phyloP scores from a whole-genome alignment of 2,329 filamentous ascomycete species.

The Fusarium denticulatum region DNA sequence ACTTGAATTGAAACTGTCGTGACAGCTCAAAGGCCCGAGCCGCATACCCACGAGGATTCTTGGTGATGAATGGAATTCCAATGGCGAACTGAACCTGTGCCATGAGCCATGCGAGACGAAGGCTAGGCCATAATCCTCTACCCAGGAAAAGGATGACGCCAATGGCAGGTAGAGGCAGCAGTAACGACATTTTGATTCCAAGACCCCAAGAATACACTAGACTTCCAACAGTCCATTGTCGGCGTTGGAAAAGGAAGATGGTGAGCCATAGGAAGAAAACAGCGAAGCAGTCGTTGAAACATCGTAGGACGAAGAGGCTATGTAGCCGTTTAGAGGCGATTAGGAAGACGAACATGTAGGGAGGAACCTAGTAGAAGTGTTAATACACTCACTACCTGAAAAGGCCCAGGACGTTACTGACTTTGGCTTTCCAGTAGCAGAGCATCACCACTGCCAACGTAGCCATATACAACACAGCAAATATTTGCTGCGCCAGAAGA shows the following conservation, averaged over 20 bases:
- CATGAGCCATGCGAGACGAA: slow-evolving; percentile 78
- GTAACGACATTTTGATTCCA: slow-evolving; percentile 93
- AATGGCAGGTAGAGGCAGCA: slow-evolving; percentile 84
- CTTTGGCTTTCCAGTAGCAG: slow-evolving; percentile 81
- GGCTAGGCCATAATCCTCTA: slow-evolving; percentile 70
- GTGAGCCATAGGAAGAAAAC: slow-evolving; percentile 83
- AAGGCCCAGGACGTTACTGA: slow-evolving; percentile 49
- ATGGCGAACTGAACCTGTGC: slow-evolving; percentile 78
- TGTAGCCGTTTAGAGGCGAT: slow-evolving; percentile 92
- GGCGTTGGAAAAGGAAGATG: slow-evolving; percentile 80
- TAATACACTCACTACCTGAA: slow-evolving; percentile 3
- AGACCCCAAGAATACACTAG: slow-evolving; percentile 80
- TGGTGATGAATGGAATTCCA: slow-evolving; percentile 73
- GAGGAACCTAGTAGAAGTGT: slow-evolving; percentile 71
- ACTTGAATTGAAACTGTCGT: slow-evolving; percentile 92
- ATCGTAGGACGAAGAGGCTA: slow-evolving; percentile 89
- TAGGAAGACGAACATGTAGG: slow-evolving; percentile 86
- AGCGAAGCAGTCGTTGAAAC: slow-evolving; percentile 97
- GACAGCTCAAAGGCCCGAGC: slow-evolving; percentile 89
- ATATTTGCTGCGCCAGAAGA: slow-evolving; percentile 82
- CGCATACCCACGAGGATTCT: slow-evolving; percentile 76
- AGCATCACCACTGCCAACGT: slow-evolving; percentile 81
- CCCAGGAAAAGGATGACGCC: slow-evolving; percentile 80
- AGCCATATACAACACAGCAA: slow-evolving; percentile 80
- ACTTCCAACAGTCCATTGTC: slow-evolving; percentile 77